phyloP scores from a whole-genome alignment of 2,329 filamentous ascomycete species.

The Fusarium sp. region DNA sequence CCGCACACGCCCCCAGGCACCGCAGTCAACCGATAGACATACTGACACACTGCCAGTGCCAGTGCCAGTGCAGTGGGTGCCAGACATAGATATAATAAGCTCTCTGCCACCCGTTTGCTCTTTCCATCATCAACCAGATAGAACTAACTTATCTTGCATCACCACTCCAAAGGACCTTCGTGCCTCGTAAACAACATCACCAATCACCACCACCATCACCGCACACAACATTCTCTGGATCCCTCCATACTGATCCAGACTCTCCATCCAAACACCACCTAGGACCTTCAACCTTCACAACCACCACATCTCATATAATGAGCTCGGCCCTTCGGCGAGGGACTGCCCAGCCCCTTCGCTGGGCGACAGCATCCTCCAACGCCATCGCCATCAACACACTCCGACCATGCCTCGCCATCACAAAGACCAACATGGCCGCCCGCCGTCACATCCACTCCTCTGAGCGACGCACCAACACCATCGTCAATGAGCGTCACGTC shows the following conservation, averaged over 20 bases:
- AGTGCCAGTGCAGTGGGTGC: background rate
- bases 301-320: conserved; percentile 40
- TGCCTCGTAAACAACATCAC: conserved; percentile 31
- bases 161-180: conserved; percentile 8
- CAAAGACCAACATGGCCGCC: conserved; percentile 28
- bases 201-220: background rate
- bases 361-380: conserved; percentile 39
- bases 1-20: conserved; percentile 32
- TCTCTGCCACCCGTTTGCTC: conserved; percentile 33
- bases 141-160: conserved; percentile 42
- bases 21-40: conserved; percentile 30
- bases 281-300: conserved; percentile 9
- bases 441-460: conserved; percentile 55
- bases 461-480: conserved; percentile 53
- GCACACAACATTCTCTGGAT: conserved; percentile 20
- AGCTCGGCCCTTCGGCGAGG: conserved; percentile 48
- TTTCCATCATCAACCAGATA: conserved; percentile 23
- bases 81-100: conserved; percentile 34
- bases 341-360: conserved; percentile 46
- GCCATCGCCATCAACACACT: conserved; percentile 37
- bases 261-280: conserved; percentile 17
- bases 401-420: conserved; percentile 42
- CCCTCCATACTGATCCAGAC: conserved; percentile 38
- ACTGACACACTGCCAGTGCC: background rate
- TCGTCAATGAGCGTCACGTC: conserved; percentile 51